phyloP scores from a whole-genome alignment of 768 basidiomycete species.

The Pleurotus ostreatus region DNA sequence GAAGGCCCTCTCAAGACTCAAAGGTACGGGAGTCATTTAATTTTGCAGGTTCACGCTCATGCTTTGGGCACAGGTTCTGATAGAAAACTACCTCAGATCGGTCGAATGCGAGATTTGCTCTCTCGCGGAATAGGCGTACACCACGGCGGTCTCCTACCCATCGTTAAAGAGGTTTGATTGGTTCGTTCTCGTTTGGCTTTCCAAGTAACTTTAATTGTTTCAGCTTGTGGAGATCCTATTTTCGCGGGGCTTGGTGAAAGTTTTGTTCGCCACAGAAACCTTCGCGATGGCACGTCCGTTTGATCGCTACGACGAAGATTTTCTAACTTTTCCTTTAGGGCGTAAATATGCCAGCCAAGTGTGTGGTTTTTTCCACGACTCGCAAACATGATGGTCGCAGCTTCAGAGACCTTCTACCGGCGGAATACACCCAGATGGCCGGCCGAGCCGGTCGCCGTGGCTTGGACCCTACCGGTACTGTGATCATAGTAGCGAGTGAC shows the following conservation, averaged over 20 bases:
- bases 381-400: constrained; percentile 92
- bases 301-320: neutral
- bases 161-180: constrained; percentile 83
- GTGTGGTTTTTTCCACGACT: constrained; percentile 92
- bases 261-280: constrained; percentile 97
- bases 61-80: constrained; percentile 63
- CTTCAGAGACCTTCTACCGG: constrained; percentile 88
- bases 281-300: constrained; percentile 86
- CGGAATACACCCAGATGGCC: constrained; percentile 99
- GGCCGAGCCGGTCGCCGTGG: constrained; percentile 96
- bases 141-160: constrained; percentile 92
- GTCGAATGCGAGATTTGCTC: constrained; percentile 83
- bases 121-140: constrained; percentile 95
- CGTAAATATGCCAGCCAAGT: constrained; percentile 98
- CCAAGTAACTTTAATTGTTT: constrained; percentile 8
- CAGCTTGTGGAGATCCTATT: constrained; percentile 96
- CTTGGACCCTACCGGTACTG: constrained; percentile 91
- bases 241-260: constrained; percentile 91
- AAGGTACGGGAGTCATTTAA: constrained; percentile 49
- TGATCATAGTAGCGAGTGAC: constrained; percentile 84
- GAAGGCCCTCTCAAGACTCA: constrained; percentile 84
- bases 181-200: constrained; percentile 8
- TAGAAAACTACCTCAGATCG: constrained; percentile 89
- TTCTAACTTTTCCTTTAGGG: constrained; percentile 51
- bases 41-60: constrained; percentile 4